phyloP scores from a whole-genome alignment of 2,329 filamentous ascomycete genomes.

The Colletotrichum lindemuthianum region DNA sequence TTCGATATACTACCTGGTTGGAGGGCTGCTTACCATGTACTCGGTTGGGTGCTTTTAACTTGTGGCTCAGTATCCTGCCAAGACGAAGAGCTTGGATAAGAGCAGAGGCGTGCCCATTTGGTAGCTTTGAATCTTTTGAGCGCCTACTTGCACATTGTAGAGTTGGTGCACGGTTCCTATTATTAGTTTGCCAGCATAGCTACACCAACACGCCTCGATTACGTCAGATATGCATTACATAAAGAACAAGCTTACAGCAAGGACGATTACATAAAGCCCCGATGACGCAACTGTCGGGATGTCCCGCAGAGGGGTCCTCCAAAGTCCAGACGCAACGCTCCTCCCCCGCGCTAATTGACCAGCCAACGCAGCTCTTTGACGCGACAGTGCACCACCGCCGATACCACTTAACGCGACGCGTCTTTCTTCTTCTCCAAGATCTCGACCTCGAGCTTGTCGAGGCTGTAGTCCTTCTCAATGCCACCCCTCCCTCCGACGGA shows the following conservation, averaged over 20 bases:
- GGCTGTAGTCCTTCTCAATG: constrained; percentile 17
- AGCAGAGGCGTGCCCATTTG: constrained; percentile 8
- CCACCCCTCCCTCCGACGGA: constrained; percentile 29
- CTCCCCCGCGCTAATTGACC: constrained; percentile 3
- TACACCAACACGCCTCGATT: too few species aligned
- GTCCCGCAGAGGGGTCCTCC: not conserved
- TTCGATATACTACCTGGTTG: constrained; percentile 8
- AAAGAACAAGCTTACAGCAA: too few species aligned
- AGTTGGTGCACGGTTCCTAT: not conserved
- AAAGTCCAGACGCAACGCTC: not conserved
- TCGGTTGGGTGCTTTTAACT: constrained; percentile 12
- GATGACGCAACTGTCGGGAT: not conserved
- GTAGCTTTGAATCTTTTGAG: not conserved
- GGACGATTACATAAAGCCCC: constrained; percentile 8
- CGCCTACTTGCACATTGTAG: not conserved
- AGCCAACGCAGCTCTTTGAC: not conserved
- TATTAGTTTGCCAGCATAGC: too few species aligned
- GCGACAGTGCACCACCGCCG: constrained; percentile 1
- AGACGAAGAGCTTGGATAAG: constrained; percentile 7
- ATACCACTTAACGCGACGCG: constrained; percentile 8
- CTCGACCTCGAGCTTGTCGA: constrained; percentile 8
- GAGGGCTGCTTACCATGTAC: constrained; percentile 1
- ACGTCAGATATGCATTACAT: too few species aligned
- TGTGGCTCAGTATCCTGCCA: constrained; percentile 14
- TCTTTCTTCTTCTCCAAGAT: not conserved